Conservation (phyloP, 805 yeast species). For the Alloascoidea hylecoeti region DNA sequence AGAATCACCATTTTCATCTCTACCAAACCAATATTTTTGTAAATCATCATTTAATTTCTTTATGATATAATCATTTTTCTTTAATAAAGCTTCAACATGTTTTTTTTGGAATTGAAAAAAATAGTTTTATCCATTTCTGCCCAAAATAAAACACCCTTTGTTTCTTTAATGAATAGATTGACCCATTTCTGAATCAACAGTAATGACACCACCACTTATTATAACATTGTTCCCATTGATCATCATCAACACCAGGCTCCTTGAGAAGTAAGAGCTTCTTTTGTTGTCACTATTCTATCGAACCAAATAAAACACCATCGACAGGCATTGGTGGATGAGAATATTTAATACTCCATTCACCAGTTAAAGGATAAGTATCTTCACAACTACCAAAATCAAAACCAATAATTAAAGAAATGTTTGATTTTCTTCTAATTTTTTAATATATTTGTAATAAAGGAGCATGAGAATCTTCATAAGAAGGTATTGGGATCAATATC, state of each 20-base stretch:
- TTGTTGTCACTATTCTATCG: constrained; percentile 95
- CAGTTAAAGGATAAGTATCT: constrained; percentile 96
- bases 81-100: constrained; percentile 63
- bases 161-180: constrained; percentile 98
- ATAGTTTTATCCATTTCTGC: constrained; percentile 92
- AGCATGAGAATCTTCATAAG: constrained; percentile 97
- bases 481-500: too few species aligned
- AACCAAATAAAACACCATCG: constrained; percentile 92
- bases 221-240: constrained; percentile 88
- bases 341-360: constrained; percentile 83
- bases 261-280: constrained; percentile 88
- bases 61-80: constrained; percentile 81
- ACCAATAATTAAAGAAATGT: constrained; percentile 89
- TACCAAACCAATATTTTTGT: constrained; percentile 97
- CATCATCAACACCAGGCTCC: constrained; percentile 88
- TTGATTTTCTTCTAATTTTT: constrained; percentile 80
- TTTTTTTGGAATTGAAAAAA: constrained; percentile 81
- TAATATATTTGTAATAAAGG: constrained; percentile 94
- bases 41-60: constrained; percentile 79
- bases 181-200: constrained; percentile 98
- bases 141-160: constrained; percentile 97
- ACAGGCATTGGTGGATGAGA: constrained; percentile 98
- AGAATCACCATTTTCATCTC: constrained; percentile 52
- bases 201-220: constrained; percentile 89
- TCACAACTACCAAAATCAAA: constrained; percentile 97